Evolutionary conservation across 2,329 filamentous ascomycete genomes (phyloP).

Genomic region (Gyromitra esculenta): DNA sequence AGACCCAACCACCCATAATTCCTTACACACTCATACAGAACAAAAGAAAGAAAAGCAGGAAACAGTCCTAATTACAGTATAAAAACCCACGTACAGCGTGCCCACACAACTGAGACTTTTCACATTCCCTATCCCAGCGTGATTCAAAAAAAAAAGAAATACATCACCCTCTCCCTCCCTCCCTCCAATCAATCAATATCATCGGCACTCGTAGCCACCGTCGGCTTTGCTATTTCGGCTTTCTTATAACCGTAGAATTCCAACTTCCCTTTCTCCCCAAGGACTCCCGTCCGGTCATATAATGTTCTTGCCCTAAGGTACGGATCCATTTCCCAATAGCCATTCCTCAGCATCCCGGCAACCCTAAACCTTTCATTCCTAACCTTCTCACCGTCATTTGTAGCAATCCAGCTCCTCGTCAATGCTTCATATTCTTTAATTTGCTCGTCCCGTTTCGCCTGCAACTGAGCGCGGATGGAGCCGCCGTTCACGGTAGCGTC

Average conservation of each 20-base stretch:
- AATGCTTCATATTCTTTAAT: conserved; percentile 77
- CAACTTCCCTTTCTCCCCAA: conserved; percentile 73
- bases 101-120: neutral
- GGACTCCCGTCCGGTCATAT: conserved; percentile 82
- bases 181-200: conserved; percentile 56
- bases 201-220: conserved; percentile 52
- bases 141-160: neutral
- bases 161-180: neutral
- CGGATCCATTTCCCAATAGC: conserved; percentile 91
- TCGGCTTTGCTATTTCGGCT: conserved; percentile 29
- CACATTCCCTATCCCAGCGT: neutral
- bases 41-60: neutral
- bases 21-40: conserved; percentile 7
- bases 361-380: conserved; percentile 70
- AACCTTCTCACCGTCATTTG: conserved; percentile 62
- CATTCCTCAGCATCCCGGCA: conserved; percentile 71
- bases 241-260: conserved; percentile 71
- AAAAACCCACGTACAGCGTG: neutral
- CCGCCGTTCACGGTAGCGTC: conserved; percentile 62
- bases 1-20: neutral
- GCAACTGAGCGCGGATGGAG: conserved; percentile 70
- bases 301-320: conserved; percentile 83
- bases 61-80: conserved; percentile 8
- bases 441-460: conserved; percentile 72
- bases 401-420: conserved; percentile 77